Conservation (phyloP, 768 basidiomycete genomes). For the Termitomyces sp. region DNA sequence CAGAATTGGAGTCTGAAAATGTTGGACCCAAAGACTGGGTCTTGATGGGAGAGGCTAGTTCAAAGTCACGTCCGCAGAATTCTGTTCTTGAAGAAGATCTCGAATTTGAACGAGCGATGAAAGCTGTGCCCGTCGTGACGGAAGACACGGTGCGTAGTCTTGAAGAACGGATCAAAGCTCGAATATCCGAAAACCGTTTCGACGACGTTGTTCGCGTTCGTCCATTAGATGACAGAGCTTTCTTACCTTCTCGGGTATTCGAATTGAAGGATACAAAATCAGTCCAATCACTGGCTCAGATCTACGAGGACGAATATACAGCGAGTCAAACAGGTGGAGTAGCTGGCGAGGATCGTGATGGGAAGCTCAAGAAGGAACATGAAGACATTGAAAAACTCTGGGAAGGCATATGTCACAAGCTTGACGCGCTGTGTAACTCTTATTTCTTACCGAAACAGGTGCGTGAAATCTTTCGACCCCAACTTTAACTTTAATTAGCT, state of each 20-base stretch:
- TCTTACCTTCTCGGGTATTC: conserved; percentile 84
- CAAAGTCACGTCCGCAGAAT: conserved; percentile 82
- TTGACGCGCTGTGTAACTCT: conserved; percentile 92
- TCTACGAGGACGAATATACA: conserved; percentile 91
- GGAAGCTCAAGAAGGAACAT: conserved; percentile 84
- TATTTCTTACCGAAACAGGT: conserved; percentile 96
- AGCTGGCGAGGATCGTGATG: conserved; percentile 74
- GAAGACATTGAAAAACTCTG: conserved; percentile 79
- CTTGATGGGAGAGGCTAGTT: conserved; percentile 84
- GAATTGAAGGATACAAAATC: conserved; percentile 90
- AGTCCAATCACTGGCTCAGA: conserved; percentile 84
- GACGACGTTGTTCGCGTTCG: conserved; percentile 90
- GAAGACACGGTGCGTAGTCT: conserved; percentile 78
- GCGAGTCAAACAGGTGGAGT: conserved; percentile 55
- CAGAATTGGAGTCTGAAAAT: conserved; percentile 79
- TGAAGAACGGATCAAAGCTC: conserved; percentile 86
- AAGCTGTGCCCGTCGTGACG: conserved; percentile 83
- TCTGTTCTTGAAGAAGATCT: conserved; percentile 90
- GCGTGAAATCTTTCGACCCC: conserved; percentile 20
- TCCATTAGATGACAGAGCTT: conserved; percentile 76
- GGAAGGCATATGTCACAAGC: conserved; percentile 80
- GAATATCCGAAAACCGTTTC: conserved; percentile 81
- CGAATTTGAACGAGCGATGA: conserved; percentile 89
- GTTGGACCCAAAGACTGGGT: conserved; percentile 90
- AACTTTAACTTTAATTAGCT: not conserved